Evolutionary conservation across 2,329 filamentous ascomycete species (phyloP).

Genomic region (Xylariaceae sp.): DNA sequence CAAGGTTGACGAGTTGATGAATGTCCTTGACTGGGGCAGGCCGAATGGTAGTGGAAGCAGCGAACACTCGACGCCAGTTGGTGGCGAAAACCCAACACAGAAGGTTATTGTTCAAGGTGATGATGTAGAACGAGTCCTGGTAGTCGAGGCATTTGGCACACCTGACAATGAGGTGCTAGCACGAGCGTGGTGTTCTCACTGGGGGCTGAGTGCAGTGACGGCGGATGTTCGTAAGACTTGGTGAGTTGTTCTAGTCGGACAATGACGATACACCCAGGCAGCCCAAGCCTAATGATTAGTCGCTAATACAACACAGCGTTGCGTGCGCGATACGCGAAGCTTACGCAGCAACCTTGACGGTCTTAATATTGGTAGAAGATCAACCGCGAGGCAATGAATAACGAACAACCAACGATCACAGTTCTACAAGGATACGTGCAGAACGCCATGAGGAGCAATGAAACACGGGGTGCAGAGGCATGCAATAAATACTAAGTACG

Average conservation of each 20-base stretch:
- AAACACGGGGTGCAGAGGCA: background rate
- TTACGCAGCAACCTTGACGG: slow-evolving; percentile 72
- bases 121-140: slow-evolving; percentile 68
- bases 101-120: slow-evolving; percentile 40
- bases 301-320: slow-evolving; percentile 51
- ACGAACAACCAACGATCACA: slow-evolving; percentile 6
- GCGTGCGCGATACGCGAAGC: slow-evolving; percentile 75
- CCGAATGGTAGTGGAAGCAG: slow-evolving; percentile 32
- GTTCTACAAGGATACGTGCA: slow-evolving; percentile 8
- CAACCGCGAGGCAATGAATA: slow-evolving; percentile 43
- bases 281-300: background rate
- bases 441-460: slow-evolving; percentile 9
- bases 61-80: slow-evolving; percentile 27
- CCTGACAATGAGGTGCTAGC: slow-evolving; percentile 76
- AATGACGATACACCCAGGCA: slow-evolving; percentile 4
- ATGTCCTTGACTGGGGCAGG: slow-evolving; percentile 67
- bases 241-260: slow-evolving; percentile 44
- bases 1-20: slow-evolving; percentile 66
- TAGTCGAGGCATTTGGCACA: slow-evolving; percentile 73
- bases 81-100: slow-evolving; percentile 25
- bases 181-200: slow-evolving; percentile 76
- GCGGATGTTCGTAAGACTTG: slow-evolving; percentile 71
- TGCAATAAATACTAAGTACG: background rate
- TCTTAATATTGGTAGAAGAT: slow-evolving; percentile 69
- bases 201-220: slow-evolving; percentile 71